A percentile compares a stretch with the other conserved stretches of the same genome.
Conservation (phyloP, 2,329 filamentous ascomycete genomes). For the Penicillium freii region DNA sequence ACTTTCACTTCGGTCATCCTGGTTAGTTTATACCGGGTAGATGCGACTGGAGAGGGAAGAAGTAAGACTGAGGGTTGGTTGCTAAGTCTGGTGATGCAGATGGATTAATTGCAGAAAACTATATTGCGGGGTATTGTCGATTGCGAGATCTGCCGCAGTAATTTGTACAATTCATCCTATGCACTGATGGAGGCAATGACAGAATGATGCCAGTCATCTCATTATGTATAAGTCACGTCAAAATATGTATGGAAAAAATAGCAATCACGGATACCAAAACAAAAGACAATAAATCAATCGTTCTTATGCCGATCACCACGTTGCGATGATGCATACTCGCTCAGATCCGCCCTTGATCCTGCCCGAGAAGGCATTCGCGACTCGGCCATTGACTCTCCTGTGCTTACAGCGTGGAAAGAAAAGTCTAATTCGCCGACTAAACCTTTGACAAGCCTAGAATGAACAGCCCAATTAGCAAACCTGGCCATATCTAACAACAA, state of each 20-base stretch:
- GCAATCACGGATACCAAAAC: neutral
- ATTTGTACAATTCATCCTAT: neutral
- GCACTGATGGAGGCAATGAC: neutral
- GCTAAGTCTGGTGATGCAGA: neutral
- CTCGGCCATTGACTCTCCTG: slow-evolving; percentile 25
- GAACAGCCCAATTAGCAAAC: slow-evolving; percentile 5
- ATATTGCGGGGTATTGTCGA: slow-evolving; percentile 2
- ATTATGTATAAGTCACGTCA: neutral
- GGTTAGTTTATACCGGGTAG: neutral
- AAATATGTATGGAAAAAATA: neutral
- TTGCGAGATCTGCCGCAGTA: neutral
- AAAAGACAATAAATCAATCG: slow-evolving; percentile 18
- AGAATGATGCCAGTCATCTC: neutral
- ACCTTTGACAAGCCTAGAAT: slow-evolving; percentile 54
- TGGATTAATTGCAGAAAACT: neutral
- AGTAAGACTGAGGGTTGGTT: neutral
- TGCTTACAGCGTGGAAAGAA: slow-evolving; percentile 58
- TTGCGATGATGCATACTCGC: slow-evolving; percentile 24
- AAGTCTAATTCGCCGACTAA: slow-evolving; percentile 76
- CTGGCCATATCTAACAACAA: fast-evolving
- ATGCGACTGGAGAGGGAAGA: neutral
- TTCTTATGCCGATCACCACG: slow-evolving; percentile 29
- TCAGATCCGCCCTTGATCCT: slow-evolving; percentile 23
- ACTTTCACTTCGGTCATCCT: neutral
- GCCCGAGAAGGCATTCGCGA: slow-evolving; percentile 22